A percentile compares a stretch with the other conserved stretches of the same genome.
Conservation (phyloP, 768 basidiomycete genomes). For the Phaeotremella fagi region DNA sequence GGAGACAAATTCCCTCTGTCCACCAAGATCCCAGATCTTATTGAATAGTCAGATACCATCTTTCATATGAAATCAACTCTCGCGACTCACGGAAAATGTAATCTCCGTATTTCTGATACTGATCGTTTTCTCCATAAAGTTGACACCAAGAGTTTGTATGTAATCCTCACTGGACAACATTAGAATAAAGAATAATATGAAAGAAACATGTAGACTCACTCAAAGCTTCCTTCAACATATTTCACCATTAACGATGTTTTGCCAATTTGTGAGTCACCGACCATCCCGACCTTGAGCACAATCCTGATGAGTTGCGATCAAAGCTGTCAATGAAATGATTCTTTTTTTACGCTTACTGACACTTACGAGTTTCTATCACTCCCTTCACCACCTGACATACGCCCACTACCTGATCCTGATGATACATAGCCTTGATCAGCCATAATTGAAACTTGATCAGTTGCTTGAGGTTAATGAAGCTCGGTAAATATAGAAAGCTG, state of each 20-base stretch:
- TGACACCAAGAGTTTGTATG: conserved; percentile 99
- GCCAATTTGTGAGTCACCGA: conserved; percentile 98
- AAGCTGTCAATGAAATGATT: too few relatives aligned
- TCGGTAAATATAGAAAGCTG: too few relatives aligned
- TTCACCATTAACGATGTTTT: conserved; percentile 99
- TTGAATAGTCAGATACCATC: neutral
- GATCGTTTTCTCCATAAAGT: conserved; percentile 99
- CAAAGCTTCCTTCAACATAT: conserved; percentile 97
- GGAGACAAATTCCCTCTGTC: conserved; percentile 95
- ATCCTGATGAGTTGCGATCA: too few relatives aligned
- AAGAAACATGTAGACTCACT: conserved; percentile 46
- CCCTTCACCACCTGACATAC: conserved; percentile 41
- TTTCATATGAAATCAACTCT: too few relatives aligned
- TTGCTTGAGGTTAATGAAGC: too few relatives aligned
- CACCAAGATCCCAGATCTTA: conserved; percentile 91
- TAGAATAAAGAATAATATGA: conserved; percentile 4
- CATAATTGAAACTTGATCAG: conserved; percentile 20
- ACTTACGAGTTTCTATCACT: conserved; percentile 36
- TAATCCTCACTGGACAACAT: conserved; percentile 67
- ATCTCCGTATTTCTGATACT: conserved; percentile 96
- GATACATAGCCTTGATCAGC: conserved; percentile 40
- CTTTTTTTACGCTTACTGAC: too few relatives aligned
- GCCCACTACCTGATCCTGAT: conserved; percentile 41
- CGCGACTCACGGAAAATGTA: conserved; percentile 69
- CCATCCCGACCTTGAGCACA: conserved; percentile 98